Base-by-base conservation (phyloP, 1,284 basidiomycete genomes). In the Mycena sp. region DNA sequence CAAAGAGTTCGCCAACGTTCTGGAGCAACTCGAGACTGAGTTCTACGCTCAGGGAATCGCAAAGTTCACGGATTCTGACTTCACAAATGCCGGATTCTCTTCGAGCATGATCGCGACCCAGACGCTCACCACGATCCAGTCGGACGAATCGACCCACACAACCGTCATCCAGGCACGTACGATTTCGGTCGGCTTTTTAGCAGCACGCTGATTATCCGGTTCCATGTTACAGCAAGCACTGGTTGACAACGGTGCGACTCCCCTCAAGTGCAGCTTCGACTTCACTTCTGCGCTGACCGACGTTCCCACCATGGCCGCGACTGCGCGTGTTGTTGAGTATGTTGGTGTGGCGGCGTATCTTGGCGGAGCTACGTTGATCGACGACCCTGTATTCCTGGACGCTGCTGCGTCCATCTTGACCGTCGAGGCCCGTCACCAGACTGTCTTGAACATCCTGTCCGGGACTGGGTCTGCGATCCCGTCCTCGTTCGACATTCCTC, bases 371-470 rank as follows among this genome's bases (percentile, higher is more conserved):
- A 81, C 85, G 57, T 83, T 91, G 55, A 71, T 94, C 54, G 74
- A 79, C 23, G 87, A 93, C 70, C 86, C 88, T n/a, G 76, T 80
- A 35, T 73, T 94, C 68, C 79, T 93, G 54, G 85, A 85, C 55
- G 84, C 87, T 29, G 92, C 92, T 50, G 93, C 84, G 9, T 88
- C 88, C 28, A 95, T 95, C 77, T 74, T 93, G 73, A 92, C 93
- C 37, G 82, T 92, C 55, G 93, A 95, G 74, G 90, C 92, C 26
- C 89, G 94, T 58, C 93, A 95, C 73, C 90, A 93, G 74, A 89
- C 88, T 5, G 77, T 94, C 37, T 81, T 94, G 44, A 94, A 94
- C 78, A 72, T 92, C 63, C 72, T 94, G 61, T 84, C 82, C 61
- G 82, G 78, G 29, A 74, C 80, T 59, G 89, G 85, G 14, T 83